Evolutionary conservation across 2,329 filamentous ascomycete species (phyloP).

Genomic region (Beauveria caledonica): DNA sequence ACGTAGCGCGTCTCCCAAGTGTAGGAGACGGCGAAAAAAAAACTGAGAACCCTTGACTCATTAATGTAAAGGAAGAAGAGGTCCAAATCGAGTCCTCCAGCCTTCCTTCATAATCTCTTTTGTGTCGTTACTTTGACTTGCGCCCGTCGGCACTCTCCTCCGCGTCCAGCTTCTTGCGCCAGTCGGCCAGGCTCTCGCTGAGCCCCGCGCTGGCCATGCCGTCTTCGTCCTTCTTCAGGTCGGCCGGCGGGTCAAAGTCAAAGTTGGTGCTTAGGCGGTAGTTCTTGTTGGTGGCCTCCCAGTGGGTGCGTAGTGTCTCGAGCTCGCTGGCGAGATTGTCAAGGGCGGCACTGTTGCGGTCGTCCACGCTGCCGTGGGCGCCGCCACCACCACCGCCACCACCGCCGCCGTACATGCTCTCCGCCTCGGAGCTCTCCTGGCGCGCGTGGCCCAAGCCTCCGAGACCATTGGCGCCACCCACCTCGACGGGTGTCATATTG

Average conservation of each 20-base stretch:
- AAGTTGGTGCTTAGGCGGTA: constrained; percentile 86
- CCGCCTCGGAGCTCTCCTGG: constrained; percentile 50
- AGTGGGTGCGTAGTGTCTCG: constrained; percentile 81
- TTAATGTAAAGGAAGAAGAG: constrained; percentile 16
- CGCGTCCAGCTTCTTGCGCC: constrained; percentile 67
- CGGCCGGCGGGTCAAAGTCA: constrained; percentile 60
- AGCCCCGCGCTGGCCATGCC: constrained; percentile 37
- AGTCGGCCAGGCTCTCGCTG: constrained; percentile 68
- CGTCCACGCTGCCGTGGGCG: constrained; percentile 37
- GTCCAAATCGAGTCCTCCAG: neutral
- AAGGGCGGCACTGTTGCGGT: constrained; percentile 59
- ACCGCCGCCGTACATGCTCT: constrained; percentile 49
- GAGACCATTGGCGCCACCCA: constrained; percentile 26
- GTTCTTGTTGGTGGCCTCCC: constrained; percentile 93
- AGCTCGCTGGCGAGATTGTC: constrained; percentile 90
- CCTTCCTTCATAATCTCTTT: constrained; percentile 4
- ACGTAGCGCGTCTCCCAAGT: constrained; percentile 16
- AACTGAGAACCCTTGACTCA: constrained; percentile 3
- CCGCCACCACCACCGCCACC: neutral
- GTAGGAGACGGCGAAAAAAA: neutral
- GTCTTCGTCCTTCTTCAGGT: constrained; percentile 36
- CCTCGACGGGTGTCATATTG: constrained; percentile 43
- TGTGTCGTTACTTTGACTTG: constrained; percentile 18
- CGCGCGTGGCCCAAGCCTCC: constrained; percentile 34
- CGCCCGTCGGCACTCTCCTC: constrained; percentile 25